These are phyloP conservation scores for Nasturtium officinale DNA, from an alignment of 345 rosid genomes.

Conservation along the genomic window DNA sequence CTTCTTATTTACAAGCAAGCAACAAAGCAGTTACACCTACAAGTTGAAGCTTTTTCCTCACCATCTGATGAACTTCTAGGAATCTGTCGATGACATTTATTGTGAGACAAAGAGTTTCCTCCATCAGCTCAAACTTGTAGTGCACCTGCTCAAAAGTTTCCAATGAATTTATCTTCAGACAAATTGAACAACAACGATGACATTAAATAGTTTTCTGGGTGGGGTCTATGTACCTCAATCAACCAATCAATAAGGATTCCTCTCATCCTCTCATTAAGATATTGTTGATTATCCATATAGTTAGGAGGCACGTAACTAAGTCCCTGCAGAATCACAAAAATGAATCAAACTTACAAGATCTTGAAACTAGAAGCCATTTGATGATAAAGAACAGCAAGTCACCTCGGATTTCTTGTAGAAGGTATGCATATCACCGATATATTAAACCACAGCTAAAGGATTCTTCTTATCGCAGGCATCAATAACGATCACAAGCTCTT, in stretches of 20 bases:
- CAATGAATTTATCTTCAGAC: background rate
- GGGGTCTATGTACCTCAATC: slow-evolving; percentile 62
- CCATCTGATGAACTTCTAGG: slow-evolving; percentile 57
- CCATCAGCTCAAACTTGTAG: slow-evolving; percentile 96
- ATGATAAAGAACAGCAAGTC: background rate
- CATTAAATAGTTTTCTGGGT: background rate
- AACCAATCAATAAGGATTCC: slow-evolving; percentile 93
- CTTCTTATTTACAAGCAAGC: slow-evolving; percentile 97
- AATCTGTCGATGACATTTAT: slow-evolving; percentile 89
- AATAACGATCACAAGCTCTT: slow-evolving; percentile 57
- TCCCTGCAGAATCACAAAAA: slow-evolving; percentile 47
- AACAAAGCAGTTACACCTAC: slow-evolving; percentile 98
- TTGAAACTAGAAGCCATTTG: background rate
- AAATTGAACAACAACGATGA: slow-evolving; percentile 1
- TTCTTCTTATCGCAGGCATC: slow-evolving; percentile 66
- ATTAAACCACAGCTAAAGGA: slow-evolving; percentile 76
- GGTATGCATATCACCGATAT: slow-evolving; percentile 63
- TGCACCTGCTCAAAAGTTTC: slow-evolving; percentile 66
- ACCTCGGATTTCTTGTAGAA: slow-evolving; percentile 46
- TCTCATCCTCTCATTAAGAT: slow-evolving; percentile 90
- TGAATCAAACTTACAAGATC: slow-evolving; percentile 6
- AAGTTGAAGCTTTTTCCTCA: slow-evolving; percentile 90
- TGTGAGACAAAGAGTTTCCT: slow-evolving; percentile 88
- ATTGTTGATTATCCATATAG: slow-evolving; percentile 75
- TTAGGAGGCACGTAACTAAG: slow-evolving; percentile 54